Base-by-base conservation (phyloP, 2,329 filamentous ascomycete genomes). In the Claviceps maximensis region DNA sequence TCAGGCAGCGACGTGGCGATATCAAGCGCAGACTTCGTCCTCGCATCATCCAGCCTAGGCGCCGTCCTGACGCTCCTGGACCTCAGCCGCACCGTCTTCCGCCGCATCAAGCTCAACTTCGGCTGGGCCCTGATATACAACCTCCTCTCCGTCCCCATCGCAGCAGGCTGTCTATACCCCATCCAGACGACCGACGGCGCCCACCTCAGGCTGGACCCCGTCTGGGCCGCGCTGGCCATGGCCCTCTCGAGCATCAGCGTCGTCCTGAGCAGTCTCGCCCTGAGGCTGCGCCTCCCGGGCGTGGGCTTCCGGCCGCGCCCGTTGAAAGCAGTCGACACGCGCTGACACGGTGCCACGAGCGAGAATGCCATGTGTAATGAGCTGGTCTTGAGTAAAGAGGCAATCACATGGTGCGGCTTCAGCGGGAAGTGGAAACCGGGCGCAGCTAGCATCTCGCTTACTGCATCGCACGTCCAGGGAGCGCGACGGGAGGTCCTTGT, bases 181-280 rank as follows among this genome's bases (percentile, higher is more conserved):
- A 58, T 83, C 47, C 64, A 61, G 51, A 74, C 73, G 47, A 65
- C 66, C 3, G 61, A 64, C 2, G 76, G 74, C 1, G 64, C 65
- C 31, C 84, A 86, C 63, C 68, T 89, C 21, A 71, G 78, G 55
- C 69, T 90, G 47, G 83, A 87, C 65, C 86, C 86, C 0, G 86
- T 87, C 1, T 96, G 90, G 90, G 91, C 90, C 5, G 85, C 83
- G 58, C 69, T 95, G 65, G 90, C 90, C 1, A 97, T 96, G 91
- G 91, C 91, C 27, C 68, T 90, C 66, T 95, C 89, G 68, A 91
- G 86, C 67, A 83, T 96, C 59, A 93, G 87, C 62, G 90, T 97
- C 47, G 86, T 96, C 50, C 70, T 80, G 63, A 95, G 89, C 65
- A 91, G 86, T 70, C 69, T 95, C 62, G 75, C 82, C 49, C 68